Evolutionary conservation across 176 grass and related monocot genomes (phyloP).

Genomic region (Oryza punctata): DNA sequence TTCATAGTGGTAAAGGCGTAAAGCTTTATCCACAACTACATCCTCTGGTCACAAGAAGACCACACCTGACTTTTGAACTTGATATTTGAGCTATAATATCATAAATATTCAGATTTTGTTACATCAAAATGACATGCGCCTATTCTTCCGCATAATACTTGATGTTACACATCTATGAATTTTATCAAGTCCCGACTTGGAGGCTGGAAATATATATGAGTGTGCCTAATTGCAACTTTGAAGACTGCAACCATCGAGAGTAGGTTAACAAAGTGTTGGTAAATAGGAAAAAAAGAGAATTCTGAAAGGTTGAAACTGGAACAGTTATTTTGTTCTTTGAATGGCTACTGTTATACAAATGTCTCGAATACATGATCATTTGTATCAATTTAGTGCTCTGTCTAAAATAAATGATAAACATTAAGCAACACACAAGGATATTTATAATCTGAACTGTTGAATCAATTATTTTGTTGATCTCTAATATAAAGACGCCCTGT

Average conservation of each 20-base stretch:
- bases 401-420: too few relatives aligned
- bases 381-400: too few relatives aligned
- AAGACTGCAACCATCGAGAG: not conserved
- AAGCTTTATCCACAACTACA: not conserved
- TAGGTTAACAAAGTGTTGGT: not conserved
- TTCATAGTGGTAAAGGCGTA: constrained; percentile 2
- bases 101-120: not conserved
- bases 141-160: not conserved
- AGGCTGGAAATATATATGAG: not conserved
- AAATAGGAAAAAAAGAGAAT: not conserved
- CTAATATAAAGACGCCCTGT: not conserved
- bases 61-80: not conserved
- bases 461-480: not conserved
- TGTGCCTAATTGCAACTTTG: not conserved
- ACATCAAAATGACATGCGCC: not conserved
- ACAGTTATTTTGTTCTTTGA: not conserved
- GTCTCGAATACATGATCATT: not conserved
- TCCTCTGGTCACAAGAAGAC: not conserved
- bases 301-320: too few relatives aligned
- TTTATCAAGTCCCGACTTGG: not conserved
- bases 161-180: not conserved
- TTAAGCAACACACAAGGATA: not conserved
- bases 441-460: not conserved
- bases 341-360: not conserved
- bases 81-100: not conserved